A percentile compares a stretch with the other conserved stretches of the same genome.
These are phyloP conservation scores for Phlebiopsis flavidoalba DNA, from an alignment of 768 basidiomycete genomes.

Conservation along the genomic window DNA sequence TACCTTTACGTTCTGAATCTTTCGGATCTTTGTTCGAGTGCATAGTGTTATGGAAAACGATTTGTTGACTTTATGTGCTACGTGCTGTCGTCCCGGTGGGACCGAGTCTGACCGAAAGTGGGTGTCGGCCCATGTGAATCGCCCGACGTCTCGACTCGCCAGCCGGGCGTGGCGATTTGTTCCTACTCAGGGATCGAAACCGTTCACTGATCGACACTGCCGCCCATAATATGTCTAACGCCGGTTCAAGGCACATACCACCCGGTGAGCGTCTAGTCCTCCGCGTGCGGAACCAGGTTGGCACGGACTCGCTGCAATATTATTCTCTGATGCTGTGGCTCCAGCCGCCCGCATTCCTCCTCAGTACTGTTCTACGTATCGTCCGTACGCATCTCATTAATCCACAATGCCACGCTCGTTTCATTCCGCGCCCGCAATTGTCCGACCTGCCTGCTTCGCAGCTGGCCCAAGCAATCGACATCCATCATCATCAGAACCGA, in stretches of 20 bases:
- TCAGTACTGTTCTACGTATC: background rate
- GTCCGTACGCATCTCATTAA: background rate
- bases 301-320: background rate
- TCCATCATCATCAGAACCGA: background rate
- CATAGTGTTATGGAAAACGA: slow-evolving; percentile 3
- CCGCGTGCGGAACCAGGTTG: background rate
- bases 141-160: background rate
- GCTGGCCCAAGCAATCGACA: background rate
- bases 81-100: background rate
- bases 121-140: background rate
- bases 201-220: background rate
- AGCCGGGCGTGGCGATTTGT: background rate
- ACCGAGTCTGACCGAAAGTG: background rate
- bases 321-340: background rate
- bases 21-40: background rate
- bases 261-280: too few species aligned
- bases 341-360: background rate
- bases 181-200: background rate
- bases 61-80: background rate
- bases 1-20: background rate
- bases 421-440: background rate
- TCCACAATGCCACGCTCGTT: slow-evolving; percentile 1
- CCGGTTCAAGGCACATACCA: background rate
- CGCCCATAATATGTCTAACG: too few species aligned
- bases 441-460: background rate